Percentiles rank a stretch among this genome's conserved stretches.
phyloP scores from a whole-genome alignment of 805 yeast genomes.

The Sugiyamaella chiloensis region DNA sequence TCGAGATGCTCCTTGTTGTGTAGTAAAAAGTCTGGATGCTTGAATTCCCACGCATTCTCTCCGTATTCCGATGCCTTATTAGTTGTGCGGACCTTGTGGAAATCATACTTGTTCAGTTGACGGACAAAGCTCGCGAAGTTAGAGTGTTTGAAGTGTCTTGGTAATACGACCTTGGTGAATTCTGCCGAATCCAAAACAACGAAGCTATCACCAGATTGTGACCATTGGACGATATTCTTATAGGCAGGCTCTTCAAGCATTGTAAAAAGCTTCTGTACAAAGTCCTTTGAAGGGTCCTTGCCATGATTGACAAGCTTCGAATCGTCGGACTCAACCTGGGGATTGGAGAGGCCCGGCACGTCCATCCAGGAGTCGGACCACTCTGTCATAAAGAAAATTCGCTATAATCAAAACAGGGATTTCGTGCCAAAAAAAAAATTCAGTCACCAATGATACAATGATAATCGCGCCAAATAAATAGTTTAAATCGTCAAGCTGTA shows the following conservation, averaged over 20 bases:
- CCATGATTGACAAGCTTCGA: not conserved
- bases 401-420: too few relatives aligned
- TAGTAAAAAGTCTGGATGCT: slow-evolving; percentile 80
- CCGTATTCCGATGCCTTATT: slow-evolving; percentile 15
- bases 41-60: slow-evolving; percentile 82
- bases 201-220: slow-evolving; percentile 78
- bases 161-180: slow-evolving; percentile 83
- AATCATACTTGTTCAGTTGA: slow-evolving; percentile 93
- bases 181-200: slow-evolving; percentile 84
- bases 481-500: too few relatives aligned
- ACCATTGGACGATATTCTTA: slow-evolving; percentile 78
- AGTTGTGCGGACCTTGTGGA: slow-evolving; percentile 77
- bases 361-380: slow-evolving; percentile 4
- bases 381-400: not conserved
- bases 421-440: too few relatives aligned
- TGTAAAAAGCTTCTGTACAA: slow-evolving; percentile 44
- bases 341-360: not conserved
- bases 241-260: slow-evolving; percentile 85
- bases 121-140: slow-evolving; percentile 94
- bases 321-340: slow-evolving; percentile 8
- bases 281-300: slow-evolving; percentile 15
- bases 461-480: too few relatives aligned
- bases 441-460: too few relatives aligned
- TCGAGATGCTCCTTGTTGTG: slow-evolving; percentile 79
- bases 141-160: slow-evolving; percentile 89